These are phyloP conservation scores for Penicillium brasilianum DNA, from an alignment of 2,329 filamentous ascomycete species.

Conservation along the genomic window DNA sequence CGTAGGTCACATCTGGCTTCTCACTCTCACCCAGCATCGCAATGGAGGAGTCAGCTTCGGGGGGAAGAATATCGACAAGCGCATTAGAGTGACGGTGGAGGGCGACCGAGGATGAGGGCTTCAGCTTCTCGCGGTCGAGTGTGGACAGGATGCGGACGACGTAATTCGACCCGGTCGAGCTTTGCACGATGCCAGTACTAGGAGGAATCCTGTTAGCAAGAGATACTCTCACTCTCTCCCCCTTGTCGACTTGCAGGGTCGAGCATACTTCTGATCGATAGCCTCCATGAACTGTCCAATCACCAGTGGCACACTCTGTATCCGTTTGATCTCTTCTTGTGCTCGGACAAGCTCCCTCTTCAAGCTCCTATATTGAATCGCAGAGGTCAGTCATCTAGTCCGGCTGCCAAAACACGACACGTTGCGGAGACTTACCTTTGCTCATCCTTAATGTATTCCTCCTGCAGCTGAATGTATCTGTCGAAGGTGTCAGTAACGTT, in stretches of 20 bases:
- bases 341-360: slow-evolving; percentile 96
- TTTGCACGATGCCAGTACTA: slow-evolving; percentile 97
- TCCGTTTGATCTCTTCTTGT: slow-evolving; percentile 99
- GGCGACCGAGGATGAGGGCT: slow-evolving; percentile 96
- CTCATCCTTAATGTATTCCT: slow-evolving; percentile 99
- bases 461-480: slow-evolving; percentile 94
- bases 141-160: slow-evolving; percentile 98
- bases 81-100: slow-evolving; percentile 98
- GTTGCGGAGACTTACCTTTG: slow-evolving; percentile 67
- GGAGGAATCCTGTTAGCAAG: slow-evolving; percentile 16
- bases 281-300: slow-evolving; percentile 99
- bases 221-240: background rate
- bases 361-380: slow-evolving; percentile 68
- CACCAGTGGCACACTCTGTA: slow-evolving; percentile 95
- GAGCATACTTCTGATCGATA: slow-evolving; percentile 91
- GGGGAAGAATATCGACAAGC: slow-evolving; percentile 97
- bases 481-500: slow-evolving; percentile 28
- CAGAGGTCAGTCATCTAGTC: slow-evolving; percentile 17
- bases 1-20: slow-evolving; percentile 98
- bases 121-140: slow-evolving; percentile 95
- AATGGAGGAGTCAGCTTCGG: slow-evolving; percentile 97
- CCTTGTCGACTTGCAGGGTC: slow-evolving; percentile 1
- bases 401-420: too few relatives aligned
- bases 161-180: slow-evolving; percentile 97
- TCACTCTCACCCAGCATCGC: slow-evolving; percentile 96